Evolutionary conservation across 2,329 filamentous ascomycete genomes (phyloP).

Genomic region (Aspergillus amoenus): DNA sequence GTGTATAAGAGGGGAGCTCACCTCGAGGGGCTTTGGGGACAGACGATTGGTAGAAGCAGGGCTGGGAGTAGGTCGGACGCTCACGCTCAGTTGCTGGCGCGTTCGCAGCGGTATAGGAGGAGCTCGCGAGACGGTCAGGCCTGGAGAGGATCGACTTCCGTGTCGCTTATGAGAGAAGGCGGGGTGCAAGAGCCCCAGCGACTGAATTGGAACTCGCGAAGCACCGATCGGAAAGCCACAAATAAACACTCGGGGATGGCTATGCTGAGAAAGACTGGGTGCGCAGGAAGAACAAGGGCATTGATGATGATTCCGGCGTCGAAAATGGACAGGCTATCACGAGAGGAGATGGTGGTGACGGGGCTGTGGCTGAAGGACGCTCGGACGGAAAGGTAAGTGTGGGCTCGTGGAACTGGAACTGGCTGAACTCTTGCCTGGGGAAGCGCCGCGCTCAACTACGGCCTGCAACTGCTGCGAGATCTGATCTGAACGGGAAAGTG

Average conservation of each 20-base stretch:
- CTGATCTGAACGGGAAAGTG: neutral
- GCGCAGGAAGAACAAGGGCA: constrained; percentile 2
- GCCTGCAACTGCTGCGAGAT: neutral
- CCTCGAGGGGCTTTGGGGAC: constrained; percentile 14
- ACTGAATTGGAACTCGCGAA: constrained; percentile 11
- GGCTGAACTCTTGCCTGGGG: neutral
- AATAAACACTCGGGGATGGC: constrained; percentile 1
- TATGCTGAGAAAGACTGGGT: constrained; percentile 1
- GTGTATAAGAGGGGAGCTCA: constrained; percentile 19
- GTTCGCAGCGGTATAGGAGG: constrained; percentile 22
- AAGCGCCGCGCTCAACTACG: neutral
- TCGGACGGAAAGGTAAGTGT: constrained; percentile 17
- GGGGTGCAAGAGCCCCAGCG: constrained; percentile 29
- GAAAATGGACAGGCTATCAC: constrained; percentile 5
- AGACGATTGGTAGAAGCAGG: constrained; percentile 13
- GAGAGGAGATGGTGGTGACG: constrained; percentile 4
- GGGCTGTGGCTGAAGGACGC: constrained; percentile 20
- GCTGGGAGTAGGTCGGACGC: constrained; percentile 14
- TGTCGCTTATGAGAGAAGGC: constrained; percentile 41
- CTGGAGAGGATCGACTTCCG: constrained; percentile 35
- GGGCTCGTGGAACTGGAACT: constrained; percentile 7
- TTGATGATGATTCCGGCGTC: constrained; percentile 3
- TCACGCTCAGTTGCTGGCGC: constrained; percentile 17
- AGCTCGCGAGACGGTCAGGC: constrained; percentile 23
- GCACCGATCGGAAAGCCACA: constrained; percentile 5